These are phyloP conservation scores for Yueomyces sp. DNA, from an alignment of 805 yeast species.

Conservation along the genomic window DNA sequence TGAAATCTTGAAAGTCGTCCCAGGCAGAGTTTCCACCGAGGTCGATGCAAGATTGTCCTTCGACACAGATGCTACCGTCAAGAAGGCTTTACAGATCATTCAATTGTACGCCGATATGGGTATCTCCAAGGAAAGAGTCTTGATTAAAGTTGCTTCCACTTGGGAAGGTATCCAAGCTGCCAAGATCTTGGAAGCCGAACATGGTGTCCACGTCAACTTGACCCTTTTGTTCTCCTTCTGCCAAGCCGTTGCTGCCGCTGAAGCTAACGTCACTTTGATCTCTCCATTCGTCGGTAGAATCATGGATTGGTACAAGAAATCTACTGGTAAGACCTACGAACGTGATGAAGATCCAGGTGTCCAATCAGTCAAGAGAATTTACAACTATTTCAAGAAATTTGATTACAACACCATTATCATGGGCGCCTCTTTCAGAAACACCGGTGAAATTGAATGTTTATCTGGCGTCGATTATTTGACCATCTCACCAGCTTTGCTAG, in stretches of 20 bases:
- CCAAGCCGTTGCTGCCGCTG: conserved; percentile 99
- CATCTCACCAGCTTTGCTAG: conserved; percentile 84
- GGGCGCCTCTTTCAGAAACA: conserved; percentile 99
- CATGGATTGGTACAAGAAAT: conserved; percentile 94
- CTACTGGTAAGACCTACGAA: conserved; percentile 78
- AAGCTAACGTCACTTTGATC: conserved; percentile 87
- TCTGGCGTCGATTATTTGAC: conserved; percentile 97
- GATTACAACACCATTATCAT: conserved; percentile 95
- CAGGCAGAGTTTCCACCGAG: conserved; percentile 98
- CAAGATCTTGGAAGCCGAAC: conserved; percentile 77
- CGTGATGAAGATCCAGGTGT: conserved; percentile 91
- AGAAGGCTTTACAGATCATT: conserved; percentile 87
- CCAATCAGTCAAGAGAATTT: conserved; percentile 70
- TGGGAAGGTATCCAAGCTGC: conserved; percentile 99
- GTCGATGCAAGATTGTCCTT: conserved; percentile 97
- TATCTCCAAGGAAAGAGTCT: conserved; percentile 74
- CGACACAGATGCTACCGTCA: conserved; percentile 85
- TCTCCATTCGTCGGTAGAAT: conserved; percentile 99
- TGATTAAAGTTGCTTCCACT: conserved; percentile 94
- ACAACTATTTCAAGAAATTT: conserved; percentile 95
- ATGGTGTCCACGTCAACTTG: conserved; percentile 89
- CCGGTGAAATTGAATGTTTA: conserved; percentile 86
- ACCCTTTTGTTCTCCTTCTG: conserved; percentile 88
- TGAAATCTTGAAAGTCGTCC: conserved; percentile 85
- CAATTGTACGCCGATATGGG: conserved; percentile 76